Base-by-base conservation (phyloP, 1,139 yeast genomes). In the Pneumocystis canis region DNA sequence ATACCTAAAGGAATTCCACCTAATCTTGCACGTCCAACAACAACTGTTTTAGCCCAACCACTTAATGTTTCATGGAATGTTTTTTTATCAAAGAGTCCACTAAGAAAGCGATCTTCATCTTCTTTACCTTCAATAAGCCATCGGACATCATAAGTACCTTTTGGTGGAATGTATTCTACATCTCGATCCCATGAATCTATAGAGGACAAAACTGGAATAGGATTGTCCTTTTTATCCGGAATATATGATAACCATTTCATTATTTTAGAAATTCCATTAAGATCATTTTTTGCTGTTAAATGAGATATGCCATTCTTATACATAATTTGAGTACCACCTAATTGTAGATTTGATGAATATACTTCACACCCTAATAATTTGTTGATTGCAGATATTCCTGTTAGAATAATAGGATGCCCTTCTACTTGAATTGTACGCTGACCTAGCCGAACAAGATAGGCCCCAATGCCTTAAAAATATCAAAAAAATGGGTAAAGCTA, bases 1-100 rank as follows among this genome's bases (percentile, higher is more conserved):
- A 92, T 95, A 80, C 98, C 98, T 72, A 92, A 82, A 69, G 98
- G 98, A 70, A 92, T 89, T 80, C 98, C 98, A 70, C 98, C 98
- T 63, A 94, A 80, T 75, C 98, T 86, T 54, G 98, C 98, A 77
- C 98, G 86, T 73, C 98, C 98, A 69, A 92, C 95, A 70, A 90
- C 96, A 68, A 92, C 97, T 78, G 97, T 96, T 74, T 82, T 85
- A 63, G 98, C 98, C 98, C 98, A 92, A 32, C 98, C 98, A 47
- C 92, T 84, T 66, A 92, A 81, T n/a, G 98, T 89, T 77, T 92
- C 98, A 75, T 85, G 94, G 86, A 92, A 92, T 11, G 97, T 89
- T 66, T 79, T 85, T 74, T 83, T 85, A 76, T 92, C 98, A 70
- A 92, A 94, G 74, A 92, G 76, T 77, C 98, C 98, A 66, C 79